Percentiles rank a stretch among this genome's conserved stretches.
These are phyloP conservation scores for Zygosaccharomyces bailii DNA, from an alignment of 805 yeast genomes.

Conservation along the genomic window DNA sequence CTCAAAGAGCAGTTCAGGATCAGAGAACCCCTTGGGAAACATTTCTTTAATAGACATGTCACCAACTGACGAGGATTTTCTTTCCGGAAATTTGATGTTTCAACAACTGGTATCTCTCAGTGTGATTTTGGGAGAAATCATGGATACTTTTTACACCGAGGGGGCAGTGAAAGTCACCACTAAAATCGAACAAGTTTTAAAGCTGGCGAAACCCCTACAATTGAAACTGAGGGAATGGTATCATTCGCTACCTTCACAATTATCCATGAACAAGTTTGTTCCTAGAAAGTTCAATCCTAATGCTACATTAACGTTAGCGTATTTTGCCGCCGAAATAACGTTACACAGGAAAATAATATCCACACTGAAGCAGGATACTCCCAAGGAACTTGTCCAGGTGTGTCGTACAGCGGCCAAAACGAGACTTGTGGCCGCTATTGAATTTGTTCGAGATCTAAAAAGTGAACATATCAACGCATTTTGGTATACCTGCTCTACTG, in stretches of 20 bases:
- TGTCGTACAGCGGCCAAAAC: constrained; percentile 86
- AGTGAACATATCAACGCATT: constrained; percentile 83
- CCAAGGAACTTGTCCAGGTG: constrained; percentile 55
- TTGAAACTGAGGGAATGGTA: constrained; percentile 70
- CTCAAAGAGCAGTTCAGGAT: constrained; percentile 1
- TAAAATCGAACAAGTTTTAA: constrained; percentile 64
- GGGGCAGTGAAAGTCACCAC: constrained; percentile 54
- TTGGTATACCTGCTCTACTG: constrained; percentile 82
- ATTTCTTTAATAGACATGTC: constrained; percentile 29
- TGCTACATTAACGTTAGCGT: constrained; percentile 77
- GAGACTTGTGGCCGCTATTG: constrained; percentile 75
- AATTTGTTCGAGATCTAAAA: constrained; percentile 68
- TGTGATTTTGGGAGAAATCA: constrained; percentile 64
- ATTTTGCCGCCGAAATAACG: constrained; percentile 85
- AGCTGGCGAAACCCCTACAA: constrained; percentile 78
- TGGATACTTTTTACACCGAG: constrained; percentile 70
- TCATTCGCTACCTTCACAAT: constrained; percentile 60
- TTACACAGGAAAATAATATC: constrained; percentile 75
- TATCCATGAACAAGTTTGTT: constrained; percentile 59
- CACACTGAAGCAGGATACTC: constrained; percentile 43
- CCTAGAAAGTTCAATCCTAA: constrained; percentile 66
- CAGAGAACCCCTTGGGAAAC: constrained; percentile 17
- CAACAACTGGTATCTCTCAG: constrained; percentile 64
- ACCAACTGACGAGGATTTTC: constrained; percentile 51
- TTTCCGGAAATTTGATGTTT: constrained; percentile 66